phyloP scores from a whole-genome alignment of 169 alveolate genomes.

The Amoebophrya sp. region DNA sequence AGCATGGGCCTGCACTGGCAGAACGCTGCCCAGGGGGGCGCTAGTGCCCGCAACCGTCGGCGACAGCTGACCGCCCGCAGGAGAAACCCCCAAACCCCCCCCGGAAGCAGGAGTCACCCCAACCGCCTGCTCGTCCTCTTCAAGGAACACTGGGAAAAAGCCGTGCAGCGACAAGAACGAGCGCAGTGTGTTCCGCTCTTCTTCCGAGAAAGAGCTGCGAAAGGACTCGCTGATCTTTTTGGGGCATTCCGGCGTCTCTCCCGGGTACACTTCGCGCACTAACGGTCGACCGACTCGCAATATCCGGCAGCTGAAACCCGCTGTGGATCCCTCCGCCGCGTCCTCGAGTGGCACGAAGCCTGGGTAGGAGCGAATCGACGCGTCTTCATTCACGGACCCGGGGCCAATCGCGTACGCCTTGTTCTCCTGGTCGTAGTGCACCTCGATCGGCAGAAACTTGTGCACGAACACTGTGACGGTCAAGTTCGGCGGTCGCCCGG shows the following conservation, averaged over 20 bases:
- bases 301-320: background rate
- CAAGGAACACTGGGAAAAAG: background rate
- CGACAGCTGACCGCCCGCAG: no score
- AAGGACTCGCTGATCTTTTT: background rate
- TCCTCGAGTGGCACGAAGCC: background rate
- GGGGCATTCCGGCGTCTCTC: background rate
- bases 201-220: background rate
- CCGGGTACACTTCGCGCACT: background rate
- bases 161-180: background rate
- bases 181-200: background rate
- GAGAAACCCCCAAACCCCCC: no score
- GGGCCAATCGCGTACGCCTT: background rate
- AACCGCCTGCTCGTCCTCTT: background rate
- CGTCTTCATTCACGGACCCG: background rate
- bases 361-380: background rate
- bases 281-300: background rate
- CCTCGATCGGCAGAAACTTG: background rate
- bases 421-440: background rate
- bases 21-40: no score
- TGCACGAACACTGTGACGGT: background rate
- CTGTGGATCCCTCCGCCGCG: background rate
- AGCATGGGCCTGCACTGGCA: no score
- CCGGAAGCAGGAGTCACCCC: no score
- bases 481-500: background rate
- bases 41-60: no score